A percentile compares a stretch with the other conserved stretches of the same genome.
These are phyloP conservation scores for Pholiota molesta DNA, from an alignment of 768 basidiomycete genomes.

Conservation along the genomic window DNA sequence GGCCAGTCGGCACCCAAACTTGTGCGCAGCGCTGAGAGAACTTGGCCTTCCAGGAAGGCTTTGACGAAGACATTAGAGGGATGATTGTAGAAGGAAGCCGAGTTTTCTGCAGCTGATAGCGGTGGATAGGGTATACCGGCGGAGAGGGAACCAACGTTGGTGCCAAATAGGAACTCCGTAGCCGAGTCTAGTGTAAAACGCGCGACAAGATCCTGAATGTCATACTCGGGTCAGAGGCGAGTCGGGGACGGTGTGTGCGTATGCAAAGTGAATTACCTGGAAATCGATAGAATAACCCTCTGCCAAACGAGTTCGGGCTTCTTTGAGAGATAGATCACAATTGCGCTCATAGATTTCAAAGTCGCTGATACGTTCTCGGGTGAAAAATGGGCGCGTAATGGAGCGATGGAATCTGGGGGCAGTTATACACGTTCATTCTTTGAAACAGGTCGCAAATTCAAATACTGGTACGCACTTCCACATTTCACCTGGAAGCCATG, in stretches of 20 bases:
- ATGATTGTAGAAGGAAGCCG: slow-evolving; percentile 30
- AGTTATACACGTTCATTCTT: background rate
- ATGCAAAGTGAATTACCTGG: slow-evolving; percentile 40
- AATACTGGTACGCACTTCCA: slow-evolving; percentile 56
- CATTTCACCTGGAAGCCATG: slow-evolving; percentile 44
- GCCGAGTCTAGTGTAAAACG: slow-evolving; percentile 66
- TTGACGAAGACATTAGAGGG: slow-evolving; percentile 46
- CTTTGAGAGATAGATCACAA: slow-evolving; percentile 46
- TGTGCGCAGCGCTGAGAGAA: slow-evolving; percentile 37
- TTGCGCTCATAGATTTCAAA: slow-evolving; percentile 66
- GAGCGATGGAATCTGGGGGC: slow-evolving; percentile 54
- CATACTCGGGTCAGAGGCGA: background rate
- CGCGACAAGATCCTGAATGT: slow-evolving; percentile 39
- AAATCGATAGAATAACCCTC: slow-evolving; percentile 58
- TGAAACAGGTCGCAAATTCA: background rate
- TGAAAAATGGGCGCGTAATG: slow-evolving; percentile 74
- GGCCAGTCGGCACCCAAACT: slow-evolving; percentile 40
- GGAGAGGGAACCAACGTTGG: slow-evolving; percentile 47
- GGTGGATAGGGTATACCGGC: slow-evolving; percentile 56
- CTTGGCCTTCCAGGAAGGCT: slow-evolving; percentile 53
- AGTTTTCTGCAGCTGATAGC: slow-evolving; percentile 27
- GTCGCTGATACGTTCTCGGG: slow-evolving; percentile 56
- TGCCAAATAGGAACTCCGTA: slow-evolving; percentile 59
- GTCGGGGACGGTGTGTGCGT: too few relatives aligned
- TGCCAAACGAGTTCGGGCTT: slow-evolving; percentile 46